These are phyloP conservation scores for Urostyla sp. DNA, from an alignment of 73 alveolate species.

Conservation along the genomic window DNA sequence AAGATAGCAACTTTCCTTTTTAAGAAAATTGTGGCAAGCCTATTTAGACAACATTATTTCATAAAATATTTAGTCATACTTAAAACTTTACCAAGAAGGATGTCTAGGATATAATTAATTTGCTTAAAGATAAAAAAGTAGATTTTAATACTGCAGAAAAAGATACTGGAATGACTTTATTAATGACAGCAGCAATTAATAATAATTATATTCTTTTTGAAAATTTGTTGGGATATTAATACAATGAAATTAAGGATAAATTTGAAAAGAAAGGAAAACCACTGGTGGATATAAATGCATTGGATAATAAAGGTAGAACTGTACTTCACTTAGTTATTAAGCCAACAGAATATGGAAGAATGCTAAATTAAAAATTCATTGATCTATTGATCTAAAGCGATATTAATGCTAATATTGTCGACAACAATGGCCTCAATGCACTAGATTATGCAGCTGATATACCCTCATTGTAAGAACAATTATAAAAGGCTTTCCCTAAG, in stretches of 20 bases:
- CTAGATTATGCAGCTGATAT: conserved; percentile 1
- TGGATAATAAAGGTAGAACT: conserved; percentile 85
- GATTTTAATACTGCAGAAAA: too few species aligned
- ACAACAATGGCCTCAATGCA: background rate
- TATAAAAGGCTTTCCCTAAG: background rate
- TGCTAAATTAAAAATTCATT: conserved; percentile 82
- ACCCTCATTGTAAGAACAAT: too few species aligned
- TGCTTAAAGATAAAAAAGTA: too few species aligned
- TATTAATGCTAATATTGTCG: background rate
- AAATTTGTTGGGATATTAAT: conserved; percentile 10
- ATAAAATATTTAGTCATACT: too few species aligned
- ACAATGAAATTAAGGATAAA: background rate
- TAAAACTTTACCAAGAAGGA: too few species aligned
- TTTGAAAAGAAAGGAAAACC: background rate
- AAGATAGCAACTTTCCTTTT: too few species aligned
- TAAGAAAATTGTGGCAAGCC: too few species aligned
- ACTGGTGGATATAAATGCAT: conserved; percentile 8
- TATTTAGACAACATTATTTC: too few species aligned
- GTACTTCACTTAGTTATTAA: conserved; percentile 84
- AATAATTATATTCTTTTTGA: background rate
- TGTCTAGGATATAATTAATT: too few species aligned
- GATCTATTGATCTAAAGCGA: conserved; percentile 64
- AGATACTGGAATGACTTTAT: too few species aligned
- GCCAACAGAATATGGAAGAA: conserved; percentile 87
- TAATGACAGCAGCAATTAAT: too few species aligned